phyloP scores from a whole-genome alignment of 345 rosid species.

The Murraya koenigii region DNA sequence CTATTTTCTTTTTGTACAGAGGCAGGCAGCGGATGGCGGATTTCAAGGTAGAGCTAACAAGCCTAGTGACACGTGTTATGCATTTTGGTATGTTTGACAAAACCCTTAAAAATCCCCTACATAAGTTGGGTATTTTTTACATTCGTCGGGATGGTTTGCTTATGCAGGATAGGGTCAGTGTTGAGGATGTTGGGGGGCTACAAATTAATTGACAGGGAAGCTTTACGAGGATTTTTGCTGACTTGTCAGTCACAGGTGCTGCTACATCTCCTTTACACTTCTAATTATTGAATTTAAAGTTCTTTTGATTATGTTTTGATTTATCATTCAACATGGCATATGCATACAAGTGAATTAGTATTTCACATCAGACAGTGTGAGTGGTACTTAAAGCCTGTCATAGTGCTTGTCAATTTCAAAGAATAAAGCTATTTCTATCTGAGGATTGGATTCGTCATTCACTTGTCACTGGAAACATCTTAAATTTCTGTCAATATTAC shows the following conservation, averaged over 20 bases:
- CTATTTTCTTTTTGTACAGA: constrained; percentile 33
- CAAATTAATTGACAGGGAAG: constrained; percentile 48
- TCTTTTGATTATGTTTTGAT: neutral
- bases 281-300: neutral
- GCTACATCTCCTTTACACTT: constrained; percentile 16
- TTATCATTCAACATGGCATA: neutral
- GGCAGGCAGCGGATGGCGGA: constrained; percentile 86
- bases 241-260: constrained; percentile 80
- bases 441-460: neutral
- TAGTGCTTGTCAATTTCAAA: neutral
- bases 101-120: neutral
- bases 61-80: constrained; percentile 91
- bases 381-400: neutral
- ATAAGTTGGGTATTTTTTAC: constrained; percentile 5
- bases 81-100: constrained; percentile 69
- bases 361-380: neutral
- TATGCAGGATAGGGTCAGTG: constrained; percentile 75
- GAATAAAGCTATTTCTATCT: neutral
- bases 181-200: constrained; percentile 67
- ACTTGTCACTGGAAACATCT: neutral
- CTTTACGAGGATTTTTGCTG: constrained; percentile 62
- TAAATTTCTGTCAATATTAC: neutral
- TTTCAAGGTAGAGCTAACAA: constrained; percentile 92
- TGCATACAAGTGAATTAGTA: neutral
- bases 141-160: constrained; percentile 10